Base-by-base conservation (phyloP, 2,329 filamentous ascomycete species). In the Fusarium praegraminearum region DNA sequence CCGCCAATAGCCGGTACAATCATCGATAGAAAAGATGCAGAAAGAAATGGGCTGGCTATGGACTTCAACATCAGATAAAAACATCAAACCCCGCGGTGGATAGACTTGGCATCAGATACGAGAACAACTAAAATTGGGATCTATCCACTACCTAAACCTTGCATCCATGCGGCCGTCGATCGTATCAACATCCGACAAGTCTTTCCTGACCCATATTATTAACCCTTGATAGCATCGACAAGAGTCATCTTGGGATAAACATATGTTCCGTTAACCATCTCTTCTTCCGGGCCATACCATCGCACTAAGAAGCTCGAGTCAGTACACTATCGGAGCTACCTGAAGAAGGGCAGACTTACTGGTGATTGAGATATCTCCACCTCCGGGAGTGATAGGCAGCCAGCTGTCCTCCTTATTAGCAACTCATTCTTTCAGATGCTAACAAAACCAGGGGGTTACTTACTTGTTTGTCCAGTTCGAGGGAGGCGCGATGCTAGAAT, bases 391-490 rank as follows among this genome's bases (percentile, higher is more conserved):
- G 13, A 51, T 35, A 7, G 47, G 47, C 2, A 51, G 4, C 47
- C 47, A 51, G 10, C 47, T 51, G 8, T 38, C 4, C 3, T 36
- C 3, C 20, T 26, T 20, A 18, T 51, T 7, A 51, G 33, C 12
- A 50, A 10, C 6, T 16, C 4, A 6, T 28, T 12, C 16, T 4
- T 7, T 7, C 2, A 7, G 4, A 5, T 7, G 5, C 38, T 11
- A 2, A 46, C 26, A 16, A 15, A 45, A 15, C 5, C 12, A 9
- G 10, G 6, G 6, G 2, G 13, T 5, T 10, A 40, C 47, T 28
- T 20, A 51, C 47, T 51, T 51, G 22, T 51, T 40, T 0, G 47
- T 51, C 47, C 47, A 51, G 47, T 51, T 51, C 7, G 33, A 51
- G 3, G 47, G 47, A 15, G 47, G 47, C 5, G 10, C 18, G 18